phyloP scores from a whole-genome alignment of 768 basidiomycete species.

The Neoboletus subvelutipes region DNA sequence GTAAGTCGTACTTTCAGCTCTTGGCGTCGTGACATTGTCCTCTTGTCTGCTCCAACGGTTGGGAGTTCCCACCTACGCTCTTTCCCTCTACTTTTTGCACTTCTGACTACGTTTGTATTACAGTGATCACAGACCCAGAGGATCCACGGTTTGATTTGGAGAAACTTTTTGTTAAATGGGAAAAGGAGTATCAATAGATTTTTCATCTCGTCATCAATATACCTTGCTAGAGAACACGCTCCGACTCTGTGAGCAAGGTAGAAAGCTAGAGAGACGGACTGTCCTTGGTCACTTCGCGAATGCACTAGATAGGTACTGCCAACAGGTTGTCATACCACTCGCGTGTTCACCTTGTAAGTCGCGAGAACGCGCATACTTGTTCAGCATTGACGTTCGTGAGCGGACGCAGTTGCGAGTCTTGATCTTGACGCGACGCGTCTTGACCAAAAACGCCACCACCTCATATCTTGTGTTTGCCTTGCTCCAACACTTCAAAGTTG shows the following conservation, averaged over 20 bases:
- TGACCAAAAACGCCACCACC: constrained; percentile 1
- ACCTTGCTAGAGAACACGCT: constrained; percentile 27
- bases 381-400: background rate
- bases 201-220: constrained; percentile 25
- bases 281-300: background rate
- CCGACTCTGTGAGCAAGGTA: constrained; percentile 10
- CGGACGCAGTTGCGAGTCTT: background rate
- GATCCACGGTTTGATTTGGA: constrained; percentile 96
- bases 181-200: constrained; percentile 60
- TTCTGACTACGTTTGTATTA: constrained; percentile 12
- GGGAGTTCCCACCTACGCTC: background rate
- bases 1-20: constrained; percentile 43
- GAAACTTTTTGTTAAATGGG: constrained; percentile 77
- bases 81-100: background rate
- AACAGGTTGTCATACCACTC: background rate
- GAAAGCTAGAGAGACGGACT: background rate
- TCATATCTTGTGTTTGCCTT: background rate
- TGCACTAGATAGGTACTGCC: constrained; percentile 9
- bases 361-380: constrained; percentile 2
- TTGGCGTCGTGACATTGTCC: background rate
- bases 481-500: background rate
- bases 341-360: background rate
- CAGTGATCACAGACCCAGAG: constrained; percentile 92
- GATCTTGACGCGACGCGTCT: constrained; percentile 30
- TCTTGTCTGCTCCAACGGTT: background rate